A percentile compares a stretch with the other conserved stretches of the same genome.
phyloP scores from a whole-genome alignment of 2,329 filamentous ascomycete genomes.

The Geosmithia putterillii region DNA sequence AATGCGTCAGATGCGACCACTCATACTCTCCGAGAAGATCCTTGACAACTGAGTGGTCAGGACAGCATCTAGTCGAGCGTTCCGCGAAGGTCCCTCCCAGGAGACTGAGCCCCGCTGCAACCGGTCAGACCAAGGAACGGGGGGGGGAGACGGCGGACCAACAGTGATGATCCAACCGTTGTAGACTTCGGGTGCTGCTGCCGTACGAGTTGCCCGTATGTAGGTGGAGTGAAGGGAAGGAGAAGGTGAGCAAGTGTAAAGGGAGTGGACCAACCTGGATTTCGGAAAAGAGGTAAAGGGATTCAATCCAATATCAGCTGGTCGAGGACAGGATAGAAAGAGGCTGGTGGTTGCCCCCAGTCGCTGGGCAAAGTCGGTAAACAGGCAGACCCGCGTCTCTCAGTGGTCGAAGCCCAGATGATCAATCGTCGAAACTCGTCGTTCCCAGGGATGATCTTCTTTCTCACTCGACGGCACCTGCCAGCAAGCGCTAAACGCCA shows the following conservation, averaged over 20 bases:
- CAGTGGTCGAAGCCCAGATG: neutral
- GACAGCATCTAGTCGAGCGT: neutral
- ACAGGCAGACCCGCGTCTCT: neutral
- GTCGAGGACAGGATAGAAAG: neutral
- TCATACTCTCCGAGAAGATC: neutral
- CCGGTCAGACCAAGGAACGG: neutral
- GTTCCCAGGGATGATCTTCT: neutral
- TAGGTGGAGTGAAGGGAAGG: no score
- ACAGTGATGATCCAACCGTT: no score
- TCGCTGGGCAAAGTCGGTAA: neutral
- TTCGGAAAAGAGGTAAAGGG: neutral
- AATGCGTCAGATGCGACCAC: neutral
- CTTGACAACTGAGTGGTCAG: constrained; percentile 1
- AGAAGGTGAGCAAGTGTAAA: no score
- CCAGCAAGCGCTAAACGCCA: neutral
- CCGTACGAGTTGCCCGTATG: no score
- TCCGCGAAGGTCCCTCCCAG: neutral
- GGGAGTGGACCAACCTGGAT: neutral
- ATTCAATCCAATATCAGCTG: no score
- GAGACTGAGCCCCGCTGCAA: neutral
- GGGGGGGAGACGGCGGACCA: no score
- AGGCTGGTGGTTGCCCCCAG: no score
- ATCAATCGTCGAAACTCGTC: neutral
- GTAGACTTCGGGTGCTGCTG: neutral
- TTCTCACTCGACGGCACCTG: neutral